A percentile compares a stretch with the other conserved stretches of the same genome.
Evolutionary conservation across 805 yeast genomes (phyloP).

Genomic region (Starmerella bacillaris): DNA sequence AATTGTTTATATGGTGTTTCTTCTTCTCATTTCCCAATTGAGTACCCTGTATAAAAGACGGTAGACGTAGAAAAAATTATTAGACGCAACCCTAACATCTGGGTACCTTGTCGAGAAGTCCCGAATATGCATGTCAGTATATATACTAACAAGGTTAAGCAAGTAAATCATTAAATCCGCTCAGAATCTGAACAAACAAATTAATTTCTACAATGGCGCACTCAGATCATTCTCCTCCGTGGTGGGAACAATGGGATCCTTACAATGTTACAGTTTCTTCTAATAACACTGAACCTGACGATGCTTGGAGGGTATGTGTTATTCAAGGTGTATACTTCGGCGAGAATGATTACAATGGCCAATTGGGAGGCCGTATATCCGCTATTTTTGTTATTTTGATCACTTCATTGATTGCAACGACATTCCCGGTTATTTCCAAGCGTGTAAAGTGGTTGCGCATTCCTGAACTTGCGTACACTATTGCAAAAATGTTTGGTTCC

Average conservation of each 20-base stretch:
- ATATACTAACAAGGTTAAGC: no score
- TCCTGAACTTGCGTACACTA: constrained; percentile 21
- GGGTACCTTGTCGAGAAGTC: no score
- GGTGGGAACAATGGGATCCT: constrained; percentile 20
- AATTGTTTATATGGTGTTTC: no score
- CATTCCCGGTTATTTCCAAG: constrained; percentile 28
- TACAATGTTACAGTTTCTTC: constrained; percentile 19
- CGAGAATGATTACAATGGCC: constrained; percentile 28
- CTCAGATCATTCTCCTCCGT: no score
- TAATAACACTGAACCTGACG: constrained; percentile 19
- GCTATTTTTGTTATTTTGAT: constrained; percentile 42
- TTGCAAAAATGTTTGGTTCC: constrained; percentile 40
- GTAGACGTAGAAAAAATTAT: no score
- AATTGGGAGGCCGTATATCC: constrained; percentile 33
- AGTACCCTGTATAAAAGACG: no score
- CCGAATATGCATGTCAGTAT: no score
- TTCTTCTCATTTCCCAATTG: no score
- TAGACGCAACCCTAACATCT: no score
- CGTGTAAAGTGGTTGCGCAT: constrained; percentile 16
- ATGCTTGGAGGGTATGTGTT: constrained; percentile 28
- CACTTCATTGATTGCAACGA: constrained; percentile 31
- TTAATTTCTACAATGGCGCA: no score
- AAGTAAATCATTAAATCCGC: no score
- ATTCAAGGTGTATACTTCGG: constrained; percentile 28
- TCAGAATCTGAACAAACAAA: no score